Percentiles rank a stretch among this genome's conserved stretches.
Evolutionary conservation across 176 grass and related monocot genomes (phyloP).

Genomic region (Eleusine indica): DNA sequence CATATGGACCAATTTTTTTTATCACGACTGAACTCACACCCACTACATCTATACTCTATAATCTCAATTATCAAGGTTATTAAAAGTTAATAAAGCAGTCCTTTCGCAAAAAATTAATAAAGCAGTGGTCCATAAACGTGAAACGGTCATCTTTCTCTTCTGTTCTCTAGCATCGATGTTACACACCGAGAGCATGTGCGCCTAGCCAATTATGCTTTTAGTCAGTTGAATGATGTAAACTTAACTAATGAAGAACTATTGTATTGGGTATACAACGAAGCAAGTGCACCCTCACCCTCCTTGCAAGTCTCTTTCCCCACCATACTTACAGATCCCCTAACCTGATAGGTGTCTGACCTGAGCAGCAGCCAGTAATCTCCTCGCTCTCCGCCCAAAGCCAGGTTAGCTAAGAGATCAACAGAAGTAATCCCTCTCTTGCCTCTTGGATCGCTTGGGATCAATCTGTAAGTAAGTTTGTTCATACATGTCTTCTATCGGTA

Average conservation of each 20-base stretch:
- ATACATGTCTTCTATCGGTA: neutral
- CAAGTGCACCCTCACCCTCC: conserved; percentile 6
- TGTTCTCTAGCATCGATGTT: neutral
- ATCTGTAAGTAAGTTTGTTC: neutral
- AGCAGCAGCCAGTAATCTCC: neutral
- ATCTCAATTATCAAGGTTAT: neutral
- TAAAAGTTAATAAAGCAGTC: neutral
- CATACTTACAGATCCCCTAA: neutral
- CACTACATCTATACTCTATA: too few relatives aligned
- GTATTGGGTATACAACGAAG: neutral
- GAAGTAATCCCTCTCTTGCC: neutral
- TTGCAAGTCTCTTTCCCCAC: neutral
- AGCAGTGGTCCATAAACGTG: neutral
- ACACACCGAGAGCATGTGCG: neutral
- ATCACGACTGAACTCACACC: too few relatives aligned
- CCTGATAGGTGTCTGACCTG: neutral
- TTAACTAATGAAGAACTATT: neutral
- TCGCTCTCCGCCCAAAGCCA: neutral
- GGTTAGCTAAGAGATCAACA: neutral
- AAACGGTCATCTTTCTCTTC: neutral
- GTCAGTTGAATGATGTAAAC: neutral
- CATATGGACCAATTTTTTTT: too few relatives aligned
- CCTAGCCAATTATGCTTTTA: neutral
- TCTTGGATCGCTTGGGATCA: neutral
- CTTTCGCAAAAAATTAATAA: neutral